Conservation (phyloP, 257 asterid species). For the Marsdenia floribunda region DNA sequence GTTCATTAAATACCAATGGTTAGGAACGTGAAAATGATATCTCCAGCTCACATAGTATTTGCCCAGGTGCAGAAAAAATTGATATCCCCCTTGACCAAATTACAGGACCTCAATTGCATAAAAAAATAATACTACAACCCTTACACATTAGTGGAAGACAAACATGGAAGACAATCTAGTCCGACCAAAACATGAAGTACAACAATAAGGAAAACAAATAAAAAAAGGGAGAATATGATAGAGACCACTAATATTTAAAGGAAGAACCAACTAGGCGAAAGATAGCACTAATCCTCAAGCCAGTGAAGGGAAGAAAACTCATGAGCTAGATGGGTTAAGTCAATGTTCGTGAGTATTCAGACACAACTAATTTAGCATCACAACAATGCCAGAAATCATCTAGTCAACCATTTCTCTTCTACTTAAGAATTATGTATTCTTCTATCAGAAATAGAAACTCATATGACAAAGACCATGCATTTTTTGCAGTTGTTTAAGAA, state of each 20-base stretch:
- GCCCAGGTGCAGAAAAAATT: neutral
- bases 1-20: slow-evolving; percentile 13
- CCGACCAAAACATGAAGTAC: neutral
- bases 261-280: neutral
- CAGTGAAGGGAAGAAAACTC: neutral
- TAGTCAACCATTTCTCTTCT: neutral
- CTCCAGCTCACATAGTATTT: neutral
- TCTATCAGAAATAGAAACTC: neutral
- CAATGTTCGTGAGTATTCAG: neutral
- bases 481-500: neutral
- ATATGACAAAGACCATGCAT: neutral
- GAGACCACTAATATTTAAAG: neutral
- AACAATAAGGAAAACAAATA: neutral
- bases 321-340: neutral
- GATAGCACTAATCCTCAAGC: neutral
- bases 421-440: neutral
- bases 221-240: neutral
- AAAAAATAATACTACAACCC: neutral
- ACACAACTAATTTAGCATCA: neutral
- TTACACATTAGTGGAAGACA: neutral
- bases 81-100: neutral
- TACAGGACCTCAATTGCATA: neutral
- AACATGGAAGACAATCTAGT: no score
- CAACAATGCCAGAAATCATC: neutral
- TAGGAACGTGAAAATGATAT: slow-evolving; percentile 3